These are phyloP conservation scores for Neofusicoccum cordaticola DNA, from an alignment of 2,329 filamentous ascomycete genomes.

Conservation along the genomic window DNA sequence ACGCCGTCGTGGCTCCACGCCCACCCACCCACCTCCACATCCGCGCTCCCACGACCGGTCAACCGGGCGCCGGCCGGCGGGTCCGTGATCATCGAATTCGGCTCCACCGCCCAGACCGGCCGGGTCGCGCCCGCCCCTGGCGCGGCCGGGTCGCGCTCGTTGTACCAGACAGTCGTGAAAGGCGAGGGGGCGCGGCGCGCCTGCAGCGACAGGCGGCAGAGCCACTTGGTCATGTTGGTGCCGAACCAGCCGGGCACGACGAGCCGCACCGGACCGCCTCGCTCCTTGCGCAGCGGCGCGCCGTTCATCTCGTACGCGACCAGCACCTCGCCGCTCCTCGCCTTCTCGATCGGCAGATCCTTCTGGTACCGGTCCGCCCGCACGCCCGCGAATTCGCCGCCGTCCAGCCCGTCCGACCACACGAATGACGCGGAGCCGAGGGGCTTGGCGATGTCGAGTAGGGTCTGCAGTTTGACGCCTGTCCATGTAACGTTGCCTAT, in stretches of 20 bases:
- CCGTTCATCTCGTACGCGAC: slow-evolving; percentile 31
- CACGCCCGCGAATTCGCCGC: slow-evolving; percentile 25
- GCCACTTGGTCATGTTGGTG: slow-evolving; percentile 33
- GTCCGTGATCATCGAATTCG: slow-evolving; percentile 29
- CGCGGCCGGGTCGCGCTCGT: slow-evolving; percentile 20
- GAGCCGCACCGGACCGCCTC: slow-evolving; percentile 31
- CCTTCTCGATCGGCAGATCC: slow-evolving; percentile 30
- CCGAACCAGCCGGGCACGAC: slow-evolving; percentile 34
- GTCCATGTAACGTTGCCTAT: slow-evolving; percentile 38
- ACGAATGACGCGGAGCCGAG: slow-evolving; percentile 22
- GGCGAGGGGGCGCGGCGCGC: slow-evolving; percentile 23
- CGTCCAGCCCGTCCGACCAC: slow-evolving; percentile 32
- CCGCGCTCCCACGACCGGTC: background rate
- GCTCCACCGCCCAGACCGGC: slow-evolving; percentile 29
- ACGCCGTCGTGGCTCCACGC: slow-evolving; percentile 28
- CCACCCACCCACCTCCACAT: slow-evolving; percentile 25
- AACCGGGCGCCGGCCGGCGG: slow-evolving; percentile 21
- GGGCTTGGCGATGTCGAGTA: slow-evolving; percentile 25
- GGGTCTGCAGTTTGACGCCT: slow-evolving; percentile 27
- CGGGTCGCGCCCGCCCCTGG: background rate
- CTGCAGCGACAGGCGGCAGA: slow-evolving; percentile 25
- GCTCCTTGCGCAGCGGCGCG: slow-evolving; percentile 21
- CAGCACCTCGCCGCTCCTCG: slow-evolving; percentile 25
- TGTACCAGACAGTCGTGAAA: slow-evolving; percentile 31
- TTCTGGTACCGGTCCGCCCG: slow-evolving; percentile 32